Conservation (phyloP, 345 rosid genomes). For the Jatropha curcas region DNA sequence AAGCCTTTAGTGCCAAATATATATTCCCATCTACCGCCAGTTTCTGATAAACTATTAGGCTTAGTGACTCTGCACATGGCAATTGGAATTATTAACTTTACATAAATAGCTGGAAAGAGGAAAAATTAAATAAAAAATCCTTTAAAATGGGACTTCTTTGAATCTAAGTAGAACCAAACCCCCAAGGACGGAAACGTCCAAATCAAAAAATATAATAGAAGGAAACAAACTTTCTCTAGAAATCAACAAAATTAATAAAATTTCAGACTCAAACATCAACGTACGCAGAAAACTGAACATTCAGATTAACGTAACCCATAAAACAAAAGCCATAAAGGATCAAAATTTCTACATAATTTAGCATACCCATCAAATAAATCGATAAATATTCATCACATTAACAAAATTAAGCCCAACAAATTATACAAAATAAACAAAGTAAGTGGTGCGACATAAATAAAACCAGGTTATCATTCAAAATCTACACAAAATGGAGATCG, state of each 20-base stretch:
- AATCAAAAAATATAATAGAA: not conserved
- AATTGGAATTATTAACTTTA: not conserved
- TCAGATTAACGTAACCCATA: not conserved
- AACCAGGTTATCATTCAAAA: constrained; percentile 11
- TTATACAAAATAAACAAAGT: not conserved
- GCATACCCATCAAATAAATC: not conserved
- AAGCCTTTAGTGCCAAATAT: not conserved
- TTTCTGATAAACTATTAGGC: not conserved
- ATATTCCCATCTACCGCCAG: not conserved
- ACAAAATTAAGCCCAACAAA: constrained; percentile 2
- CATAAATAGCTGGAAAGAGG: constrained; percentile 3
- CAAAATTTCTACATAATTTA: not conserved
- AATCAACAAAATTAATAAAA: not conserved
- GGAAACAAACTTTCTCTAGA: not conserved
- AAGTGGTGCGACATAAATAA: not conserved
- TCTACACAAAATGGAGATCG: not conserved
- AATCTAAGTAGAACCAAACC: not conserved
- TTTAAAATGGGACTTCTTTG: not conserved
- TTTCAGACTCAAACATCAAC: not conserved
- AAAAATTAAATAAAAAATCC: not conserved
- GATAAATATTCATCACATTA: not conserved
- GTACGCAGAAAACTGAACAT: not conserved
- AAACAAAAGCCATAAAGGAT: not conserved
- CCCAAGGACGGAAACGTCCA: not conserved
- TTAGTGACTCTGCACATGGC: not conserved